Percentiles rank a stretch among this genome's conserved stretches.
phyloP scores from a whole-genome alignment of 192 early-diverging fungal species.

The Bifiguratus adelaidae region DNA sequence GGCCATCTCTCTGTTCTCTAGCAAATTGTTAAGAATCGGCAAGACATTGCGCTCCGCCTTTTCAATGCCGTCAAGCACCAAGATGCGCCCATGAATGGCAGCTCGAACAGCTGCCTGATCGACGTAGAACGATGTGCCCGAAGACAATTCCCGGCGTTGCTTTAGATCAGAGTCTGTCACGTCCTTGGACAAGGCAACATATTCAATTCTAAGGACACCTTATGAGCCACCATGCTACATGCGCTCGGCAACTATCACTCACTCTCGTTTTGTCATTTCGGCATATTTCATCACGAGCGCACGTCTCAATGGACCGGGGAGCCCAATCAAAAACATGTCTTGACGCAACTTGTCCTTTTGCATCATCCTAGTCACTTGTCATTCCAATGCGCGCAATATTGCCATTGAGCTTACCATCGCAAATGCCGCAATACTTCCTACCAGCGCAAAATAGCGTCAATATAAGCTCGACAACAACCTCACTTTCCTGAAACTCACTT shows the following conservation, averaged over 20 bases:
- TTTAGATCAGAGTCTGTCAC: conserved; percentile 72
- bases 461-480: background rate
- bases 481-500: background rate
- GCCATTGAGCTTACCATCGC: conserved; percentile 13
- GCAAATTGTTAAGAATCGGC: conserved; percentile 74
- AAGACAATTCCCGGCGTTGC: conserved; percentile 64
- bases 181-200: conserved; percentile 61
- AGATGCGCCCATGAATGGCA: conserved; percentile 47
- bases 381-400: background rate
- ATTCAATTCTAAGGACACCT: conserved; percentile 42
- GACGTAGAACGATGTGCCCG: conserved; percentile 48
- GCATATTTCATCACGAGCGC: conserved; percentile 60
- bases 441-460: background rate
- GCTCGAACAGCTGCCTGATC: conserved; percentile 48
- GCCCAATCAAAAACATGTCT: conserved; percentile 76
- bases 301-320: conserved; percentile 58
- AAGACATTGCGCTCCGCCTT: conserved; percentile 80
- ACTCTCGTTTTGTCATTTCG: conserved; percentile 44
- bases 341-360: conserved; percentile 66
- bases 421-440: conserved; percentile 26
- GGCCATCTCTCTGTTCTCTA: conserved; percentile 81
- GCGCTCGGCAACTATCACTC: conserved; percentile 1
- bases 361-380: conserved; percentile 62
- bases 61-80: conserved; percentile 59
- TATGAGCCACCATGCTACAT: background rate